Evolutionary conservation across 208 protist species (phyloP), one percentile per base, ranked within the genome.

Genomic region (Phytomonas francai): DNA sequence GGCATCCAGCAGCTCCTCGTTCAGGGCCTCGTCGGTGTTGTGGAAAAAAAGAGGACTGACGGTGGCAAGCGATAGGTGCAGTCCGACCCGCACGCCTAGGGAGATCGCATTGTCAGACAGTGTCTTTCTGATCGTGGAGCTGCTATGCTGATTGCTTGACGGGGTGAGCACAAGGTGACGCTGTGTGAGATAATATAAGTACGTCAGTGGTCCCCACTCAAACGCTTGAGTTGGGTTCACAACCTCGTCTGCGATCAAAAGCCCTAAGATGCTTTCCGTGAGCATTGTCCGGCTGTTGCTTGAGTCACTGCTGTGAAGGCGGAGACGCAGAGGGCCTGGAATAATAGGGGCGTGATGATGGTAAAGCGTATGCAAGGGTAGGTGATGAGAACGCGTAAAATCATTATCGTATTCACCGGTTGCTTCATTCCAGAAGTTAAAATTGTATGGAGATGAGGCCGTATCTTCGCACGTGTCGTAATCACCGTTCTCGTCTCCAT

Each of bases 171-270:
- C 77, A 12, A 99, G 74, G 59, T 96, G 94, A 14, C 98, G 89
- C 80, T 99, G 98, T 6, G 80, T 84, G 5, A 99, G 77, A 79
- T 98, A 99, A 82, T 97, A 99, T 16, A 99, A 74, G 79, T 99
- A 99, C 70, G 97, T 87, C 25, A 99, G 74, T 16, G 93, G 89
- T 14, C 97, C 90, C 75, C 82, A 88, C 28, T 97, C 81, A 72
- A 95, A 84, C 0, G 97, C 76, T 25, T 89, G 73, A 27, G 97
- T 81, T 34, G 98, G 98, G 75, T 99, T 98, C 39, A 95, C 96
- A 42, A 99, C 97, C 28, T 87, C 76, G 59, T 99, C 81, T 8
- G 97, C 80, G 16, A 97, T 65, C 54, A 99, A 78, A 31, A 98
- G 96, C 2, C 94, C 85, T 16, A 97, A 80, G 3, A 91, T 86